Evolutionary conservation across 2,329 filamentous ascomycete genomes (phyloP), one percentile per base, ranked within the genome.

Genomic region (Metarhizium humberi): DNA sequence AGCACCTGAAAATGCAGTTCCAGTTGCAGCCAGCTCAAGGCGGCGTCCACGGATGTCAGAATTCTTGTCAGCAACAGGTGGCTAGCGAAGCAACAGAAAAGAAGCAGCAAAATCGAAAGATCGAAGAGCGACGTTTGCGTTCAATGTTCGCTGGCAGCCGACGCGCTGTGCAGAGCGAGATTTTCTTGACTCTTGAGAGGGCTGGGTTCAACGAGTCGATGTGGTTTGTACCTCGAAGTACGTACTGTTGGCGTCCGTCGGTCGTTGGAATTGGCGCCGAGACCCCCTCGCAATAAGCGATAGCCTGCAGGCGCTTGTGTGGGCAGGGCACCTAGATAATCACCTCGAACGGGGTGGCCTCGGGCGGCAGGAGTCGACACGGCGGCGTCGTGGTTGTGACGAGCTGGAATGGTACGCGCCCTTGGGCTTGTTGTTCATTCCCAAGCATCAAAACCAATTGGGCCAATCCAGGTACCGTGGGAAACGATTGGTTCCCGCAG

Each of bases 321-420:
- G 25, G 25, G 25, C 25, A 25, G 25, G 25, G 25, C 3, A 25
- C 25, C 25, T 25, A 25, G 25, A 25, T 25, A 25, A 25, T 25
- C 25, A 25, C 25, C 25, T 25, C 25, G 25, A 25, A 25, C 25
- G 18, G 43, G 43, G 43, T 14, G 43, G 53, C 43, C 40, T 50
- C 53, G 36, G 47, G 16, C 47, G 46, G 25, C 25, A 25, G 36
- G 47, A 54, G 18, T 54, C 30, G 43, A 38, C 42, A n/a, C 7
- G 43, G 30, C 45, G 29, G 45, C 30, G n/a, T 40, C 5, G 43
- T 36, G 34, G n/a, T 34, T 34, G 32, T 40, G 43, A 30, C 20
- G 52, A 45, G 46, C 46, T 54, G 56, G 56, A 57, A 57, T 57
- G 56, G 20, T 34, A 42, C 20, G 40, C 53, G 56, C 55, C 38